Percentiles rank a stretch among this genome's conserved stretches.
These are phyloP conservation scores for Penicillium desertorum DNA, from an alignment of 495 filamentous ascomycete species.

Conservation along the genomic window DNA sequence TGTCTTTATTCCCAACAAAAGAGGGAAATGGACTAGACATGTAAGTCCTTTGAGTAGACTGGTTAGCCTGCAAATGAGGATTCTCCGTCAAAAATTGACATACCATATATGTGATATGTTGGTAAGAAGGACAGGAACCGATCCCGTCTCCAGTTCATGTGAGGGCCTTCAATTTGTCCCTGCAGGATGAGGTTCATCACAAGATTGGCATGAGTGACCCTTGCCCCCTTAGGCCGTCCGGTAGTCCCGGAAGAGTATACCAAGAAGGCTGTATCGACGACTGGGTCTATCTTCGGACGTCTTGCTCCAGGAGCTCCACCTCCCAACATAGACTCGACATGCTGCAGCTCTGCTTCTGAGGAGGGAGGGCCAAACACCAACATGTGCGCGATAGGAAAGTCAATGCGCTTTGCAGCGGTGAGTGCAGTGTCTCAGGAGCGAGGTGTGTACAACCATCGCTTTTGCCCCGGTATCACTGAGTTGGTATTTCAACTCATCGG, in stretches of 20 bases:
- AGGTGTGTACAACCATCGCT: conserved; percentile 34
- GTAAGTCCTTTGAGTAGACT: conserved; percentile 33
- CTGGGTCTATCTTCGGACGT: too few relatives aligned
- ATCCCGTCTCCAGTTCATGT: conserved; percentile 20
- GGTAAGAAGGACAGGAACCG: conserved; percentile 57
- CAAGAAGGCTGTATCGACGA: too few relatives aligned
- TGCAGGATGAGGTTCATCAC: conserved; percentile 60
- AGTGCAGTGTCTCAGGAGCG: conserved; percentile 57
- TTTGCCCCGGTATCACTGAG: conserved; percentile 5
- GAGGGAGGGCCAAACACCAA: conserved; percentile 41
- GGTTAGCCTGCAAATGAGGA: background rate
- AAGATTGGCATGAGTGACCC: conserved; percentile 65
- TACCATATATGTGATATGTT: conserved; percentile 83
- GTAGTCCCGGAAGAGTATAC: too few relatives aligned
- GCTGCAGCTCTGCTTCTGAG: too few relatives aligned
- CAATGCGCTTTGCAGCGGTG: conserved; percentile 61
- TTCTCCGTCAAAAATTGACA: background rate
- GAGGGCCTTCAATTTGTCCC: conserved; percentile 41
- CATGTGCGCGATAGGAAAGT: conserved; percentile 44
- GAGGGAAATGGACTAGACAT: conserved; percentile 52
- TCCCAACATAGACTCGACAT: too few relatives aligned
- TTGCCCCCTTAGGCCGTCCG: too few relatives aligned
- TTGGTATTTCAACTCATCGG: conserved; percentile 76
- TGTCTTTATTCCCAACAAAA: conserved; percentile 59
- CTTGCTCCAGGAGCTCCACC: too few relatives aligned